Base-by-base conservation (phyloP, 2,329 filamentous ascomycete species). In the Ophiostoma tasmaniense region DNA sequence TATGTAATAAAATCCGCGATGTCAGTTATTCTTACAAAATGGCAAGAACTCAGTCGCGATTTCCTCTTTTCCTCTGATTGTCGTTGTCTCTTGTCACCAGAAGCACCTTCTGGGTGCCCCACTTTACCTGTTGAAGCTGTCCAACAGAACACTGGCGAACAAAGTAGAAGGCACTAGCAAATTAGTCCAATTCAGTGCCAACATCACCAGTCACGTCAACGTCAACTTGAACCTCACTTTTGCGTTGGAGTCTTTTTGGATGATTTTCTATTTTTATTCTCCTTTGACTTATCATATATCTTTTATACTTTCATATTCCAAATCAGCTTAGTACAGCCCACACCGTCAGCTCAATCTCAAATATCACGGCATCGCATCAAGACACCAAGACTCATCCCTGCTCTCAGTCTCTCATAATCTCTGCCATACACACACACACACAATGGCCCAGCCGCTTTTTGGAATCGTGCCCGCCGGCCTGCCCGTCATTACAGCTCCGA, bases 391-490 rank as follows among this genome's bases (percentile, higher is more conserved):
- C 50, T 22, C 45, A 20, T 6, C 45, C 17, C 45, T 22, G 8
- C 5, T 52, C 45, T n/a, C 45, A 52, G 2, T 52, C 4, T 17
- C 45, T 20, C 28, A 6, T 33, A 33, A 3, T 33, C 11, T 61
- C 30, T 55, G 4, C 33, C 28, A 10, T 35, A 20, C 33, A n/a
- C 10, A n/a, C 8, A 25, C n/a, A 2, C 33, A 6, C 33, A 14
- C 59, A 42, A 83, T 81, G 80, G 77, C 82, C 65, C 81, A 81
- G 68, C 79, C 78, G 1, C 81, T 84, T 71, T 87, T 88, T 74
- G 86, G 86, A 75, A 80, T 88, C 73, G 81, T 89, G 69, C 86
- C 87, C 14, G 83, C 87, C 30, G 86, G 86, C 69, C 84, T 84
- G 71, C 83, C 85, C 1, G 80, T 87, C 67, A 80, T 89, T 70